These are phyloP conservation scores for Lactifluus piperatus DNA, from an alignment of 768 basidiomycete species.

Conservation along the genomic window DNA sequence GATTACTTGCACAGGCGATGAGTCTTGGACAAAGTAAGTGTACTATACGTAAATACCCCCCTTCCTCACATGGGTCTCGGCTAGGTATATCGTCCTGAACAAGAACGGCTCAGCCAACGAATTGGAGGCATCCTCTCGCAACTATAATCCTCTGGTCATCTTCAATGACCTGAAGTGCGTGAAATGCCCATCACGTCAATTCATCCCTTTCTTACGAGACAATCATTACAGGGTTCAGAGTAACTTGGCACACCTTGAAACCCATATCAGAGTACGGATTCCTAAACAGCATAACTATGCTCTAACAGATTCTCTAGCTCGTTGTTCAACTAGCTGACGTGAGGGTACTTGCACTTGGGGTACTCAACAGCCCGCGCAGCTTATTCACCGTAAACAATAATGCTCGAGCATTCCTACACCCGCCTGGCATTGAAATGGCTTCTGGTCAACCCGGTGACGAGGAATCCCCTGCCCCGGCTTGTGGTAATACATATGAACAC, in stretches of 20 bases:
- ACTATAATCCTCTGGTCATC: constrained; percentile 55
- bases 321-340: constrained; percentile 64
- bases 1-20: constrained; percentile 66
- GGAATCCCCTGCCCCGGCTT: background rate
- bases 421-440: constrained; percentile 47
- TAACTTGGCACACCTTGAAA: constrained; percentile 58
- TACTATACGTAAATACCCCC: constrained; percentile 16
- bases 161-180: constrained; percentile 72
- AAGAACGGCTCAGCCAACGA: constrained; percentile 70
- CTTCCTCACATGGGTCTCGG: background rate
- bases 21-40: constrained; percentile 71
- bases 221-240: constrained; percentile 45
- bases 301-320: constrained; percentile 35
- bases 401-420: constrained; percentile 60
- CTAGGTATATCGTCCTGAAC: constrained; percentile 66
- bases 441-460: background rate
- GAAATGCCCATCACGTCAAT: background rate
- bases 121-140: constrained; percentile 56
- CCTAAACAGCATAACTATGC: background rate
- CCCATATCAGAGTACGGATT: constrained; percentile 50
- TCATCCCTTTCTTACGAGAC: background rate
- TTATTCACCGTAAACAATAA: constrained; percentile 53
- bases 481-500: constrained; percentile 25
- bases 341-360: constrained; percentile 64
- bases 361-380: constrained; percentile 48